Conservation (phyloP, 345 rosid genomes). For the Toxicodendron radicans region DNA sequence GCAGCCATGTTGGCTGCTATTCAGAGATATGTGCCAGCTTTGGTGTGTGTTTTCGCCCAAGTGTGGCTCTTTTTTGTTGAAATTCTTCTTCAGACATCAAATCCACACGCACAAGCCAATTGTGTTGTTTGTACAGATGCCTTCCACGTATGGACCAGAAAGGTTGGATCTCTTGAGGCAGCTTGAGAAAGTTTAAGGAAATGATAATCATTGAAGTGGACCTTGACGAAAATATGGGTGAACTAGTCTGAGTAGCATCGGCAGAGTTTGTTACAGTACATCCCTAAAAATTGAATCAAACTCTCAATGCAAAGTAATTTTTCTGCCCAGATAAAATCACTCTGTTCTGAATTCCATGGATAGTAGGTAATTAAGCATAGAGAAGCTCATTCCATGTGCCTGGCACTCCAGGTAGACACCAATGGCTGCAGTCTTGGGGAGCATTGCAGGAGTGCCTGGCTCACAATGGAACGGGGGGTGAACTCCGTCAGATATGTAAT, state of each 20-base stretch:
- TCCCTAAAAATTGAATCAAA: conserved; percentile 10
- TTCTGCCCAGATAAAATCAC: conserved; percentile 12
- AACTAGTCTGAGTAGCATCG: conserved; percentile 40
- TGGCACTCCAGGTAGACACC: conserved; percentile 94
- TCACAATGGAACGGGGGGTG: conserved; percentile 83
- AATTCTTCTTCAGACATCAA: neutral
- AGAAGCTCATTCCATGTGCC: conserved; percentile 87
- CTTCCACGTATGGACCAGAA: conserved; percentile 91
- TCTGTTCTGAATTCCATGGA: conserved; percentile 45
- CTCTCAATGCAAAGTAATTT: conserved; percentile 5
- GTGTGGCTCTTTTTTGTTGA: conserved; percentile 3
- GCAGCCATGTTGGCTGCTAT: conserved; percentile 97
- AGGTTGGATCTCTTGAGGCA: conserved; percentile 87
- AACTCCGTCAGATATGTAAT: conserved; percentile 69
- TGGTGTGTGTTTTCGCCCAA: conserved; percentile 48
- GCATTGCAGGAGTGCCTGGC: conserved; percentile 55
- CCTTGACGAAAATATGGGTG: conserved; percentile 48
- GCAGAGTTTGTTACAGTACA: conserved; percentile 16
- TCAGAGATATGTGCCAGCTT: conserved; percentile 82
- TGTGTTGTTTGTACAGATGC: conserved; percentile 59
- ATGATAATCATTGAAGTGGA: conserved; percentile 52
- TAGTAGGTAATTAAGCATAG: conserved; percentile 66
- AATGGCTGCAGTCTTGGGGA: conserved; percentile 94
- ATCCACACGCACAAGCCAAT: conserved; percentile 7
- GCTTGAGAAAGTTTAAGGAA: conserved; percentile 84